phyloP scores from a whole-genome alignment of 2,329 filamentous ascomycete species.

The Botrytis sinoallii region DNA sequence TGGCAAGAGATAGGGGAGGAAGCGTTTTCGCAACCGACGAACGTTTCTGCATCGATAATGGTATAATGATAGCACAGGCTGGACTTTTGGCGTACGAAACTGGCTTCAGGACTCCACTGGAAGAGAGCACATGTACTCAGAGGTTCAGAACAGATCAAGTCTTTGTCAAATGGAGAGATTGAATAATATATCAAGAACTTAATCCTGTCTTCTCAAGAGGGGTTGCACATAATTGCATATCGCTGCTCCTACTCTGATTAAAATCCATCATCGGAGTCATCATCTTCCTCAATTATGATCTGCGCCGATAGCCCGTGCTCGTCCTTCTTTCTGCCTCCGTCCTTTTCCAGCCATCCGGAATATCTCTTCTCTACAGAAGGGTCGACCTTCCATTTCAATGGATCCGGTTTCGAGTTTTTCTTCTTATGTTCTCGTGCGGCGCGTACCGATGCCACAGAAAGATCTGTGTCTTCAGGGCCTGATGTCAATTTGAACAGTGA shows the following conservation, averaged over 20 bases:
- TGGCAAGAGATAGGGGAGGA: constrained; percentile 85
- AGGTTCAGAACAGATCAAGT: constrained; percentile 81
- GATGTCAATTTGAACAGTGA: constrained; percentile 47
- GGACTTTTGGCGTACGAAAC: constrained; percentile 81
- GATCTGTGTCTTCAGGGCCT: constrained; percentile 23
- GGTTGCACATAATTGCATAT: background rate
- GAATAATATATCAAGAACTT: constrained; percentile 20
- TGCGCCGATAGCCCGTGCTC: constrained; percentile 54
- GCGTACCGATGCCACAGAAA: constrained; percentile 30
- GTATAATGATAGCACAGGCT: constrained; percentile 99
- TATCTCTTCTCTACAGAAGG: constrained; percentile 28
- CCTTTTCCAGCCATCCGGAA: constrained; percentile 34
- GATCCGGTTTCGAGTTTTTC: constrained; percentile 20
- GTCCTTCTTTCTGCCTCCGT: constrained; percentile 27
- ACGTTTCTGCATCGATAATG: constrained; percentile 97
- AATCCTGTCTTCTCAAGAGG: background rate
- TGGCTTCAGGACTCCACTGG: constrained; percentile 72
- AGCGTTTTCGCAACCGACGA: constrained; percentile 95
- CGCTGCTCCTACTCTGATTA: constrained; percentile 21
- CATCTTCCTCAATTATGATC: constrained; percentile 71
- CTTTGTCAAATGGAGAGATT: constrained; percentile 72
- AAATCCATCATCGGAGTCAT: constrained; percentile 48
- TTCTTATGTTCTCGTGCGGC: constrained; percentile 31
- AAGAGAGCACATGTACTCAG: constrained; percentile 82
- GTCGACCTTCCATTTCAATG: constrained; percentile 20